Evolutionary conservation across 2,329 filamentous ascomycete species (phyloP).

Genomic region (Beauveria medogensis): DNA sequence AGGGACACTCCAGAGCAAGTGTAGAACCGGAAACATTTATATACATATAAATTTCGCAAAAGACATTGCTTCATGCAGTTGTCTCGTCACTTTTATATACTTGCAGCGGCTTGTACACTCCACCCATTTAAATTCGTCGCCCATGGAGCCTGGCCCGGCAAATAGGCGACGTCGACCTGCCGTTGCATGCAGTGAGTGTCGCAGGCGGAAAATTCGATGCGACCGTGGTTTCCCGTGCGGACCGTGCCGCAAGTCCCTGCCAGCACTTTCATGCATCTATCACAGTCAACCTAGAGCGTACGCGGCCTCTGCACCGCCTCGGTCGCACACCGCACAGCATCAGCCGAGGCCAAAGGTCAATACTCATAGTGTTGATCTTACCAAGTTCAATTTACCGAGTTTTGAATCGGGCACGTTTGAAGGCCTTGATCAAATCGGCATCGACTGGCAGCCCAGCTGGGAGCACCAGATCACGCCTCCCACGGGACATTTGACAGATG

Average conservation of each 20-base stretch:
- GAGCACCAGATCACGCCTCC: background rate
- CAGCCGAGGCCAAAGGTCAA: background rate
- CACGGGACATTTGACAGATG: background rate
- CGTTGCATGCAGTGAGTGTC: conserved; percentile 15
- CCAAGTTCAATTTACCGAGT: background rate
- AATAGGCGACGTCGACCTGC: conserved; percentile 14
- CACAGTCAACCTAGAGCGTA: conserved; percentile 7
- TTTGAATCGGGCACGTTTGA: background rate
- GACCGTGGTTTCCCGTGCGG: conserved; percentile 14
- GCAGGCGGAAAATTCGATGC: conserved; percentile 15
- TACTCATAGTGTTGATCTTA: background rate
- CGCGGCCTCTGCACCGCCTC: background rate
- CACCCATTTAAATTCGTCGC: background rate
- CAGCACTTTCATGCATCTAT: conserved; percentile 14
- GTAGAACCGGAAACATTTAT: background rate
- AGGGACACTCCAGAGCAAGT: background rate
- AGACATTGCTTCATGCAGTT: too few relatives aligned
- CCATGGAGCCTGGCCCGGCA: conserved; percentile 14
- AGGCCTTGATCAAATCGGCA: background rate
- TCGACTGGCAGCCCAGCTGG: background rate
- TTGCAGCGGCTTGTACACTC: background rate
- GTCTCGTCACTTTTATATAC: background rate
- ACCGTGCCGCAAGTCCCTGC: conserved; percentile 13
- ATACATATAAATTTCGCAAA: background rate
- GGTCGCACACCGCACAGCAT: background rate